Evolutionary conservation across 2,329 filamentous ascomycete genomes (phyloP), one percentile per base, ranked within the genome.

Genomic region (Aspergillus niger): DNA sequence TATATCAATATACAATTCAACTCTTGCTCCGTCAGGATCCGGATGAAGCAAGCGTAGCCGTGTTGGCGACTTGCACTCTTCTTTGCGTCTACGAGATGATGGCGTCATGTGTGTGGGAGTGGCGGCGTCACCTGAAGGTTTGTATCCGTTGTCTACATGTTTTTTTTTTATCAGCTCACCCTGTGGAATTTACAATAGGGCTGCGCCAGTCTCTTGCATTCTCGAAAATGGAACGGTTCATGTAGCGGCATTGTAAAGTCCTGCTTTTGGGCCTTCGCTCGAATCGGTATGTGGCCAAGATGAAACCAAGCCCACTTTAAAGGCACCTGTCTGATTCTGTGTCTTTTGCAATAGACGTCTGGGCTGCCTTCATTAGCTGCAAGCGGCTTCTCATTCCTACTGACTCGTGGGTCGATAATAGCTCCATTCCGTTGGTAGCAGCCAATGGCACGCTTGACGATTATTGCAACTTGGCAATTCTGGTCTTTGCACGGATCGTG

Each of bases 11-110:
- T 41, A 60, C 57, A 1, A 62, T 64, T 44, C 59, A 62, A 22
- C n/a, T 62, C 10, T 47, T 64, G 5, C 59, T 64, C 44, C 48
- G 44, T 8, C 62, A 64, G 38, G 54, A 58, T 8, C 59, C 59
- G 8, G 59, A 11, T 5, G 51, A 58, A 43, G 58, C 61, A 11
- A 57, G 53, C 22, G 58, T 54, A 2, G 44, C 61, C 1, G 41
- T 61, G 8, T 41, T 65, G 38, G 63, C 63, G 11, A 61, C 63
- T 28, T 65, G 63, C 30, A 65, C 61, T 17, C 54, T 65, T 8
- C 54, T 65, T 6, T 65, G 63, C 22, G 63, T 65, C 1, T 65
- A 65, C 30, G 63, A 65, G 41, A 65, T 65, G 63, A 65, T 65
- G 63, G 63, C 63, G 22, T 63, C 61, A 10, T 24, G 39, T 3